Base-by-base conservation (phyloP, 352 stramenopile genomes). In the Globisporangium sylvaticum region DNA sequence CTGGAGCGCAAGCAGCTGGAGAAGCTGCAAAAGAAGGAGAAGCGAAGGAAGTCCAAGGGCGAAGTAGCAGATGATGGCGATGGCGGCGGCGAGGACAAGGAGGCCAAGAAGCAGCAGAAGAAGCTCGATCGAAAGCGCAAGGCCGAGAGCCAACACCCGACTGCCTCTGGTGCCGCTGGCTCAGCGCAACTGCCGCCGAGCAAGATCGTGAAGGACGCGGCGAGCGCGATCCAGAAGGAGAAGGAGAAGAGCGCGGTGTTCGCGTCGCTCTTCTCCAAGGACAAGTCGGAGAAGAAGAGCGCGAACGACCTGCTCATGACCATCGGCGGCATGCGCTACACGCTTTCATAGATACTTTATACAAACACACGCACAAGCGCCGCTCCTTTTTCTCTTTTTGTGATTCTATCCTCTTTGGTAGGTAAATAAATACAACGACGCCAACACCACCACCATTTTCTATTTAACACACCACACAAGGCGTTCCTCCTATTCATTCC, bases 231-330 rank as follows among this genome's bases (percentile, higher is more conserved):
- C 54, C 72, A 76, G 44, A 80, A 89, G n/a, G 80, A 77, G 55
- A 93, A 95, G 63, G 70, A 80, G 37, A 85, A 84, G 65, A 96
- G 85, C 67, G 67, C 87, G 44, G 87, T 96, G 53, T 96, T 87
- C 62, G 87, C 86, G 55, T 94, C 84, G 25, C 68, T 96, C 14
- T 96, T 96, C 67, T 78, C 75, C n/a, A 88, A 80, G 46, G 77
- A 91, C 31, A 77, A 87, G 55, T 68, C 77, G 18, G 76, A 86
- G 37, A 91, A 93, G 66, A 73, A 76, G 58, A 91, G 71, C 67
- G 83, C 87, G 25, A 94, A 92, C 48, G 88, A 95, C 48, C 56
- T 96, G 48, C 81, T 96, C 62, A 96, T 96, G 88, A 90, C 88
- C 6, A 69, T 95, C 39, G 85, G 81, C 46, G 87, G 87, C 39